Evolutionary conservation across 768 basidiomycete genomes (phyloP).

Genomic region (Terana coerulea): DNA sequence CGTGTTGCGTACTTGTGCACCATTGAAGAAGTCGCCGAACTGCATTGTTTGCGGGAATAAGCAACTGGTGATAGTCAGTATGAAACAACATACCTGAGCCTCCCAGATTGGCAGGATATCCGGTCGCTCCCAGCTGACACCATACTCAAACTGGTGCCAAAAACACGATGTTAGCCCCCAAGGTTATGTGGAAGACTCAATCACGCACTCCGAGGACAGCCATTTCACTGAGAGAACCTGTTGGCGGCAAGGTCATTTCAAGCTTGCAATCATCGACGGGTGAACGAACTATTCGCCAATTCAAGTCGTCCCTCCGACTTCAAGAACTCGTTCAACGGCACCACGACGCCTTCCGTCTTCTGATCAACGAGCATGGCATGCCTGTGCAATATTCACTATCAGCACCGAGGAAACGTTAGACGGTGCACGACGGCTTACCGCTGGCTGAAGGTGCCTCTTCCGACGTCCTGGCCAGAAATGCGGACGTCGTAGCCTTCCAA

Average conservation of each 20-base stretch:
- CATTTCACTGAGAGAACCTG: slow-evolving; percentile 86
- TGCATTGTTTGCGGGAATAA: slow-evolving; percentile 26
- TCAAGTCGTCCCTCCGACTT: slow-evolving; percentile 66
- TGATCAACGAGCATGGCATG: slow-evolving; percentile 95
- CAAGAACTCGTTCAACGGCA: slow-evolving; percentile 76
- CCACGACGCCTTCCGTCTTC: slow-evolving; percentile 69
- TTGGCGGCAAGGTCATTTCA: no score
- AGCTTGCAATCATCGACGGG: background rate
- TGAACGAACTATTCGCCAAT: slow-evolving; percentile 74
- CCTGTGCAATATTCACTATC: slow-evolving; percentile 25
- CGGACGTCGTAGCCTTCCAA: slow-evolving; percentile 78
- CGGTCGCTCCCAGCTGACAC: slow-evolving; percentile 85
- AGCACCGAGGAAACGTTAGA: background rate
- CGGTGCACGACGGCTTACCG: slow-evolving; percentile 35
- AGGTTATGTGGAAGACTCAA: background rate
- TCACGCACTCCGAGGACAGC: slow-evolving; percentile 79
- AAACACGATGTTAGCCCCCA: slow-evolving; percentile 7
- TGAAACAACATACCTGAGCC: slow-evolving; percentile 56
- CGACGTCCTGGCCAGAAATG: slow-evolving; percentile 92
- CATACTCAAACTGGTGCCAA: slow-evolving; percentile 75
- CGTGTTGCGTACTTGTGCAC: slow-evolving; percentile 54
- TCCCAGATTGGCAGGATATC: slow-evolving; percentile 87
- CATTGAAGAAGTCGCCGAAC: slow-evolving; percentile 95
- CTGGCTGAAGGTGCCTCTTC: slow-evolving; percentile 86
- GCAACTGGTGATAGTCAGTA: background rate